Evolutionary conservation across 257 asterid species (phyloP), one percentile per base, ranked within the genome.

Genomic region (Anisodus acutangulus): DNA sequence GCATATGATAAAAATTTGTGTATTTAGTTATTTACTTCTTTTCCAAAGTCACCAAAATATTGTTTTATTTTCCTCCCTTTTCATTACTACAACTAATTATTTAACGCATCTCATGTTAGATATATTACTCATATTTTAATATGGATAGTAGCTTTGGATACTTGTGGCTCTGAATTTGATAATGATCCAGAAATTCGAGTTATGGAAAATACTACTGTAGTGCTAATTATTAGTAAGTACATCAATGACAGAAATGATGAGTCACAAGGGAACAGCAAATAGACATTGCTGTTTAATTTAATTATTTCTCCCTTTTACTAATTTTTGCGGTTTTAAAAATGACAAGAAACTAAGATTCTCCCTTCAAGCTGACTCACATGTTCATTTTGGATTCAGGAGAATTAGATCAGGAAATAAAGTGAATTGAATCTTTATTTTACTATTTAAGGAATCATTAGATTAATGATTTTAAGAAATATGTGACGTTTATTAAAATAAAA

Each of bases 141-240:
- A 31, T 1, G 16, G 15, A 17, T 79, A 26, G 54, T 67, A 37
- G 82, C 89, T 63, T 87, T n/a, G 89, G 87, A 82, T 81, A 45
- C 86, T 67, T 49, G 3, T 49, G 58, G 66, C 81, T 63, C 88
- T 72, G 85, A 41, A 76, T 62, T 60, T 71, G 81, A 76, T 51
- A 37, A 19, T 26, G 8, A 31, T 31, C 35, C 81, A 76, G 63
- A 51, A 51, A 51, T 76, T 76, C 8, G 81, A 49, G 64, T 76
- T 51, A 51, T 31, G 35, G 15, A 51, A 76, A 76, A 51, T 76
- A 51, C 78, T 15, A 39, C 17, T 39, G 39, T 69, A 69, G 26
- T 22, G 0, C 26, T 22, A 22, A 22, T 22, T 22, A 22, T 22
- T 22, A 22, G 54, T 8, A 69, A 39, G 15, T 69, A 35, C 59